These are phyloP conservation scores for Tuber calosporum DNA, from an alignment of 495 filamentous ascomycete genomes.

Conservation along the genomic window DNA sequence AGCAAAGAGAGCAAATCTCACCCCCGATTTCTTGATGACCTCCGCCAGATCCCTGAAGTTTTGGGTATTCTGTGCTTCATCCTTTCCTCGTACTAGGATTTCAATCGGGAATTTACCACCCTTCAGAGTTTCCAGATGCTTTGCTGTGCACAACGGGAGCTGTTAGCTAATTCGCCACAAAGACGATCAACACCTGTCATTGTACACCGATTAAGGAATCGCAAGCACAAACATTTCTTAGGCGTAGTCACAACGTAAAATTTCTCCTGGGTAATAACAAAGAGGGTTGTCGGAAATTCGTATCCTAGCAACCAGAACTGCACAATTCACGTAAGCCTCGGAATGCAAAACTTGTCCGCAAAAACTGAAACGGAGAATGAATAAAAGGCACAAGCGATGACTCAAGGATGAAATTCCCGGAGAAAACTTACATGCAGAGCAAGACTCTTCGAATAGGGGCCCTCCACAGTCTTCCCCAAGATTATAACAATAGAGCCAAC, in stretches of 20 bases:
- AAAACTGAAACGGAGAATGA: slow-evolving; percentile 8
- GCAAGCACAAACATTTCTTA: slow-evolving; percentile 70
- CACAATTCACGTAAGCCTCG: slow-evolving; percentile 22
- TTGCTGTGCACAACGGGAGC: slow-evolving; percentile 52
- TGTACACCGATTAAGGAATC: background rate
- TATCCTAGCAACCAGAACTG: slow-evolving; percentile 99
- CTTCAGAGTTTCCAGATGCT: slow-evolving; percentile 86
- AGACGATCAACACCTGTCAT: background rate
- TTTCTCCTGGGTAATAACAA: slow-evolving; percentile 79
- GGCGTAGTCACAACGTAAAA: slow-evolving; percentile 88
- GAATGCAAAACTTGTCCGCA: background rate
- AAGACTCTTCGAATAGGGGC: slow-evolving; percentile 81
- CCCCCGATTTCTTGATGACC: slow-evolving; percentile 77
- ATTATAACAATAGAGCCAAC: slow-evolving; percentile 76
- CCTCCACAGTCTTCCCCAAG: slow-evolving; percentile 90
- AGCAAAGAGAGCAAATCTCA: slow-evolving; percentile 46
- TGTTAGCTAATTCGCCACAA: slow-evolving; percentile 37
- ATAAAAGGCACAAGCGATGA: slow-evolving; percentile 31
- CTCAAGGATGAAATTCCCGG: background rate
- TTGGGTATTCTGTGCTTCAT: slow-evolving; percentile 78
- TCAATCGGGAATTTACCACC: slow-evolving; percentile 85
- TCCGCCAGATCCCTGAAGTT: slow-evolving; percentile 74
- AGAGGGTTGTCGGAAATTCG: slow-evolving; percentile 92
- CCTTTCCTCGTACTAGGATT: slow-evolving; percentile 80
- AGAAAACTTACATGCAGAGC: slow-evolving; percentile 73